phyloP scores from a whole-genome alignment of 306 rosid genomes.

The Vicia faba region DNA sequence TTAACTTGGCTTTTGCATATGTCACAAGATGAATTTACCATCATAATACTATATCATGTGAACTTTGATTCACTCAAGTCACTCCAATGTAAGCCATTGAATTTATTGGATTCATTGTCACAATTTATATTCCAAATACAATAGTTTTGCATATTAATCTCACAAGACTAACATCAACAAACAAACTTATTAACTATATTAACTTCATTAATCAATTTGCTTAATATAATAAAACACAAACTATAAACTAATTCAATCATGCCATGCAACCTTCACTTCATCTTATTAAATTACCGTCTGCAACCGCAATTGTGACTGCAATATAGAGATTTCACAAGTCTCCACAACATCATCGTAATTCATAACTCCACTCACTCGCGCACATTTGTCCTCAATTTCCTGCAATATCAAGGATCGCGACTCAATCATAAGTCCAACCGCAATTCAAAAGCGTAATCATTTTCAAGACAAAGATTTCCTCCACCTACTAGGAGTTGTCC shows the following conservation, averaged over 20 bases:
- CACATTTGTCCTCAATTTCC: not conserved
- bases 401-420: slow-evolving; percentile 1
- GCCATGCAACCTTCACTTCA: not conserved
- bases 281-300: not conserved
- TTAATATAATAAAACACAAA: slow-evolving; percentile 12
- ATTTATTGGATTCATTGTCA: no score
- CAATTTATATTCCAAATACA: slow-evolving; percentile 22
- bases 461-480: slow-evolving; percentile 79
- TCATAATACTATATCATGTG: no score
- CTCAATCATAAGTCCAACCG: not conserved
- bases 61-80: no score
- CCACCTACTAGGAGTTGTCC: slow-evolving; percentile 60
- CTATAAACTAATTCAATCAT: not conserved
- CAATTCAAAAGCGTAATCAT: not conserved
- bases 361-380: not conserved
- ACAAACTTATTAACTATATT: not conserved
- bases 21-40: no score
- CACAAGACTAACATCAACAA: slow-evolving; percentile 9
- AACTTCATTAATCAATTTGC: not conserved
- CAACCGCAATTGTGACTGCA: not conserved
- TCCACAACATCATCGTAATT: not conserved
- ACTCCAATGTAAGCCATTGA: no score
- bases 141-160: not conserved
- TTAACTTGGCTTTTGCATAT: no score
- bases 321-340: not conserved